Conservation (phyloP, 495 filamentous ascomycete genomes). For the Trichocladium antarcticum region DNA sequence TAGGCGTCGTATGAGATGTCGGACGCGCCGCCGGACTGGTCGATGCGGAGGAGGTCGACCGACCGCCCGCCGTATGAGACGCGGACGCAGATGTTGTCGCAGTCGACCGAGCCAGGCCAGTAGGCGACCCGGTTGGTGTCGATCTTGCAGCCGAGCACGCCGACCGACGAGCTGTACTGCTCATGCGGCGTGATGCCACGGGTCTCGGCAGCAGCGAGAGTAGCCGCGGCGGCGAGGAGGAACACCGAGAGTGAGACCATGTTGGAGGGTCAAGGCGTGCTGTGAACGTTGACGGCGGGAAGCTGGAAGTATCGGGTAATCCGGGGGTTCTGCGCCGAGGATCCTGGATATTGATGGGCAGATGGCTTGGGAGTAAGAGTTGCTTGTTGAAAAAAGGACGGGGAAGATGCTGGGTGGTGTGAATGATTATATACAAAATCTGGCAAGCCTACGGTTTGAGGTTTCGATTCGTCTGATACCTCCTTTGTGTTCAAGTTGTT, state of each 20-base stretch:
- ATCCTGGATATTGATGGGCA: too few species aligned
- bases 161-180: constrained; percentile 32
- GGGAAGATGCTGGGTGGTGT: too few species aligned
- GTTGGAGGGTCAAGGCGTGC: not conserved
- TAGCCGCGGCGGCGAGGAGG: not conserved
- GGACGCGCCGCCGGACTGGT: constrained; percentile 33
- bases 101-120: constrained; percentile 33
- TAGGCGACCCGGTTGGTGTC: constrained; percentile 35
- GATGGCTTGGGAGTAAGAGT: too few species aligned
- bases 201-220: not conserved
- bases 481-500: too few species aligned
- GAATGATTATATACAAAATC: too few species aligned
- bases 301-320: too few species aligned
- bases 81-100: constrained; percentile 34
- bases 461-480: too few species aligned
- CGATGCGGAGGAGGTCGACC: constrained; percentile 32
- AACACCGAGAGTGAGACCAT: not conserved
- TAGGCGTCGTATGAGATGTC: constrained; percentile 37
- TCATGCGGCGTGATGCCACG: constrained; percentile 34
- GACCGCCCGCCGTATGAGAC: constrained; percentile 28
- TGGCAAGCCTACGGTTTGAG: too few species aligned
- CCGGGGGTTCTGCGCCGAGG: too few species aligned
- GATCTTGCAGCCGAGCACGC: constrained; percentile 38
- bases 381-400: too few species aligned
- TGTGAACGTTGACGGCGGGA: too few species aligned